phyloP scores from a whole-genome alignment of 2,329 filamentous ascomycete genomes.

The Didymella arachidicola region DNA sequence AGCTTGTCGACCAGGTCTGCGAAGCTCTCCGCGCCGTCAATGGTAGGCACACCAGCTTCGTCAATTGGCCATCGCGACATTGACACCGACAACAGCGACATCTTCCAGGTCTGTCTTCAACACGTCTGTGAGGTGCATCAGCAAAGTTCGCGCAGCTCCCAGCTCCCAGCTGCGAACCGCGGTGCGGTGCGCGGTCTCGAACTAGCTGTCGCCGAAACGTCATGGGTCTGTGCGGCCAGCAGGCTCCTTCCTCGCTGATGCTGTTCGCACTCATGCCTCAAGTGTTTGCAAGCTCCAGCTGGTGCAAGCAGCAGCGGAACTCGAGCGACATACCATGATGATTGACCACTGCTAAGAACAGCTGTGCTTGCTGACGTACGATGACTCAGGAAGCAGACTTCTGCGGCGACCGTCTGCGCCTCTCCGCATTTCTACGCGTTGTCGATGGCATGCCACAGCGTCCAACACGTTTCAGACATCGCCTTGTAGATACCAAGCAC shows the following conservation, averaged over 20 bases:
- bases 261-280: not conserved
- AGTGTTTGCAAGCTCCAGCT: not conserved
- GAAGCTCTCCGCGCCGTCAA: slow-evolving; percentile 67
- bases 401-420: slow-evolving; percentile 33
- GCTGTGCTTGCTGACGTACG: not conserved
- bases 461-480: slow-evolving; percentile 34
- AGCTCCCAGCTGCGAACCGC: slow-evolving; percentile 2
- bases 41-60: slow-evolving; percentile 61
- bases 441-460: slow-evolving; percentile 35
- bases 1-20: slow-evolving; percentile 72
- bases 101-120: slow-evolving; percentile 19
- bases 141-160: slow-evolving; percentile 19
- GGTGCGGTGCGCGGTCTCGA: slow-evolving; percentile 16
- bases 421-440: slow-evolving; percentile 36
- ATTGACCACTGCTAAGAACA: slow-evolving; percentile 4
- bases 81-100: slow-evolving; percentile 40
- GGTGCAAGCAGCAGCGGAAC: not conserved
- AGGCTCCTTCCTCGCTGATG: slow-evolving; percentile 9
- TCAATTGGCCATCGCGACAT: slow-evolving; percentile 40
- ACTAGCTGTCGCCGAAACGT: slow-evolving; percentile 16
- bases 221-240: slow-evolving; percentile 27
- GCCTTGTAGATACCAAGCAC: not conserved
- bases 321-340: too few relatives aligned
- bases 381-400: slow-evolving; percentile 39
- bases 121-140: slow-evolving; percentile 12